Evolutionary conservation across 495 filamentous ascomycete species (phyloP).

Genomic region (Letharia lupina): DNA sequence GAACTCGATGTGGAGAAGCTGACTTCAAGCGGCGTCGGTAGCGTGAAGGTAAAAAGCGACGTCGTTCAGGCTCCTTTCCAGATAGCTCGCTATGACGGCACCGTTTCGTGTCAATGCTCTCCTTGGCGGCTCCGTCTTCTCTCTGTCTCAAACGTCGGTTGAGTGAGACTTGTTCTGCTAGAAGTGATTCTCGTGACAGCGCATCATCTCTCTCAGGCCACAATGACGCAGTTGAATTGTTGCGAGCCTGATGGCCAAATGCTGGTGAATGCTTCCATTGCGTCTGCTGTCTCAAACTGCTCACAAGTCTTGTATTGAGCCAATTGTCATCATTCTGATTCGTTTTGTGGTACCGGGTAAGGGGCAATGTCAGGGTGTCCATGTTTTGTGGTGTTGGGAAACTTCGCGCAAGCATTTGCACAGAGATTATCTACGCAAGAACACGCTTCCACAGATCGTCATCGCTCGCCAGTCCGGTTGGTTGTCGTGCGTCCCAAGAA

Average conservation of each 20-base stretch:
- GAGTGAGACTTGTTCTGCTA: constrained; percentile 10
- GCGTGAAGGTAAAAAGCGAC: not conserved
- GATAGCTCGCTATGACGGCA: not conserved
- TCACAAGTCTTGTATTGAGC: constrained; percentile 24
- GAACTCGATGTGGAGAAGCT: not conserved
- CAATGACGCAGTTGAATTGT: constrained; percentile 23
- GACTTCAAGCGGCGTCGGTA: not conserved
- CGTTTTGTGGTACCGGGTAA: not conserved
- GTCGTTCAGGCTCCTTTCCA: not conserved
- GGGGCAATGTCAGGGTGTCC: constrained; percentile 6
- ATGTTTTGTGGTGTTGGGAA: constrained; percentile 25
- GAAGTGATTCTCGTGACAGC: constrained; percentile 1
- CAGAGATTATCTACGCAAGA: constrained; percentile 20
- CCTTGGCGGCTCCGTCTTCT: not conserved
- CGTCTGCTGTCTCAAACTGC: constrained; percentile 30
- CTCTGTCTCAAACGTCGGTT: not conserved
- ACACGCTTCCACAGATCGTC: not conserved
- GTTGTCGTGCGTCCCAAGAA: constrained; percentile 6
- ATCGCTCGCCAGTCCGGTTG: not conserved
- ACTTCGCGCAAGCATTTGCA: constrained; percentile 28
- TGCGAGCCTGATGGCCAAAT: constrained; percentile 29
- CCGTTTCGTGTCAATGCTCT: not conserved
- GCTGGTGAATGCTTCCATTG: constrained; percentile 27
- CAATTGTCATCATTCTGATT: not conserved
- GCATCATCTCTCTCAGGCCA: constrained; percentile 14